phyloP scores from a whole-genome alignment of 2,329 filamentous ascomycete species.

The Clathrospora elynae region DNA sequence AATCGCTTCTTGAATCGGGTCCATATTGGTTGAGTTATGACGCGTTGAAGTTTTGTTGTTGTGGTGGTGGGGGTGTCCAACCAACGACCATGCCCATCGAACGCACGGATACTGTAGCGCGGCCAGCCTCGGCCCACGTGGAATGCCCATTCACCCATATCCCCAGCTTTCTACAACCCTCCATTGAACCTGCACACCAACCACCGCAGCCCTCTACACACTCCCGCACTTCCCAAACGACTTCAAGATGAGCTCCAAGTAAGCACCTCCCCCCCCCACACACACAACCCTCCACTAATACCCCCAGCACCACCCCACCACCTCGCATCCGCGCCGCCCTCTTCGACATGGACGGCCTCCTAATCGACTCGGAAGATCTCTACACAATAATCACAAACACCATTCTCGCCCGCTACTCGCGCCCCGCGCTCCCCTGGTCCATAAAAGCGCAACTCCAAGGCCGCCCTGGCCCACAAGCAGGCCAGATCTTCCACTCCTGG shows the following conservation, averaged over 20 bases:
- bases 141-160: slow-evolving; percentile 24
- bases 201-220: neutral
- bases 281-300: neutral
- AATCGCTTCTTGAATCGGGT: no score
- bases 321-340: slow-evolving; percentile 87
- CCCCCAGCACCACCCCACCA: slow-evolving; percentile 42
- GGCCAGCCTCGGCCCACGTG: slow-evolving; percentile 27
- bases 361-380: slow-evolving; percentile 89
- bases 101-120: neutral
- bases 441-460: slow-evolving; percentile 89
- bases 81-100: no score
- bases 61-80: no score
- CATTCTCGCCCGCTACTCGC: slow-evolving; percentile 74
- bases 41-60: no score
- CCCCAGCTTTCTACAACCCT: slow-evolving; percentile 5
- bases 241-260: slow-evolving; percentile 25
- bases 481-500: slow-evolving; percentile 75
- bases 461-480: slow-evolving; percentile 62
- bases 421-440: slow-evolving; percentile 81
- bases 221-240: neutral
- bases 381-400: slow-evolving; percentile 86
- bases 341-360: slow-evolving; percentile 98
- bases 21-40: no score
- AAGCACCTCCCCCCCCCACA: neutral
- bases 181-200: slow-evolving; percentile 7